Percentiles rank a stretch among this genome's conserved stretches.
These are phyloP conservation scores for Aspergillus affinis DNA, from an alignment of 495 filamentous ascomycete species.

Conservation along the genomic window DNA sequence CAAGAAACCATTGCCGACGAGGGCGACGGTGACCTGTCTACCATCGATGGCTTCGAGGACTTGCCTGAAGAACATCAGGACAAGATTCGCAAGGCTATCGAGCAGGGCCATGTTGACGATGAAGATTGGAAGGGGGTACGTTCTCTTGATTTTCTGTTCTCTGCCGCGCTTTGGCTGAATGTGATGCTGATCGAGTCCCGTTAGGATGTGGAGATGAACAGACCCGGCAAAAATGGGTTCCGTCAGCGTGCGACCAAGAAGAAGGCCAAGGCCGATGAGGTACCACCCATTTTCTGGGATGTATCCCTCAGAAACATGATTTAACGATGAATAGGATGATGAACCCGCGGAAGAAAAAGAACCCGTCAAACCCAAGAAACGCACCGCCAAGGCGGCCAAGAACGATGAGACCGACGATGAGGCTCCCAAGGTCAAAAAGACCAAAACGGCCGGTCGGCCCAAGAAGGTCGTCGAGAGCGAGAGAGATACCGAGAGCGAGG, in stretches of 20 bases:
- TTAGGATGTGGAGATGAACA: constrained; percentile 68
- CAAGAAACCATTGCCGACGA: constrained; percentile 39
- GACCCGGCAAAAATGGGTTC: constrained; percentile 64
- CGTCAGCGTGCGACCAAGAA: constrained; percentile 43
- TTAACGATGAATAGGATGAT: constrained; percentile 21
- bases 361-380: constrained; percentile 37
- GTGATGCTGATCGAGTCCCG: constrained; percentile 3
- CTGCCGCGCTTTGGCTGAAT: neutral
- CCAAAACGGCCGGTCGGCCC: constrained; percentile 13
- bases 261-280: constrained; percentile 38
- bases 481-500: neutral
- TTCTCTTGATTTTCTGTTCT: constrained; percentile 17
- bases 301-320: too few species aligned
- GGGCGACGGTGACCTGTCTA: constrained; percentile 38
- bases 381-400: constrained; percentile 36
- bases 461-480: constrained; percentile 13
- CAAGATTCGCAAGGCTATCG: constrained; percentile 62
- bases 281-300: too few species aligned
- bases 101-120: constrained; percentile 70
- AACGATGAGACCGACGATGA: constrained; percentile 28
- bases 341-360: constrained; percentile 36
- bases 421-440: constrained; percentile 29
- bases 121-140: constrained; percentile 79
- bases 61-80: constrained; percentile 58
- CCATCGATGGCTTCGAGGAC: constrained; percentile 72